Conservation (phyloP, 176 grass and related monocot genomes). For the Otatea glauca region DNA sequence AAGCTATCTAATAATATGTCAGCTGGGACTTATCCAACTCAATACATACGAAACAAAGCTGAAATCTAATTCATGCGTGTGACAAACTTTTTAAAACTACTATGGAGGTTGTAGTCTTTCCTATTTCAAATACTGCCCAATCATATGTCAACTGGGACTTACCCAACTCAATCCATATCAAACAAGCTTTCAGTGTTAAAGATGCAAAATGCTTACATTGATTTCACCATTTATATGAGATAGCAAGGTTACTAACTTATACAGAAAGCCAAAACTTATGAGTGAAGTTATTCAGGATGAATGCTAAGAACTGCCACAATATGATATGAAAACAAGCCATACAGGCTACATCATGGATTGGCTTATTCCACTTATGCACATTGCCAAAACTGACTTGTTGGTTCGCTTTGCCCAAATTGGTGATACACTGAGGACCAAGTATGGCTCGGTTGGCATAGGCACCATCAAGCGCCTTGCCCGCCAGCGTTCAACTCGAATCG, state of each 20-base stretch:
- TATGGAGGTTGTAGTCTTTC: neutral
- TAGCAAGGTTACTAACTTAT: neutral
- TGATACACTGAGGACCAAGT: no score
- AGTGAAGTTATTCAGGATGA: no score
- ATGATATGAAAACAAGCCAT: neutral
- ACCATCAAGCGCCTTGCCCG: no score
- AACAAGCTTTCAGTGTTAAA: neutral
- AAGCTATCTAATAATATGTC: neutral
- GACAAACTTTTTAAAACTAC: neutral
- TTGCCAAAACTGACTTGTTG: neutral
- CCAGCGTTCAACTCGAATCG: no score
- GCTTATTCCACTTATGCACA: neutral
- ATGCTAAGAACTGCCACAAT: no score
- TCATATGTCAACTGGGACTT: neutral
- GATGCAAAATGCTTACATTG: neutral
- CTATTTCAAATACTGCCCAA: neutral
- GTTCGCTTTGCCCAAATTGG: neutral
- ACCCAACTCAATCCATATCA: neutral
- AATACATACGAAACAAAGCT: neutral
- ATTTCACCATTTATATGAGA: neutral
- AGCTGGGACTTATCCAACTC: neutral
- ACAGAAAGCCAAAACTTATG: neutral
- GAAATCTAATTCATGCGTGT: no score
- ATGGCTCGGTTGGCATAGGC: no score
- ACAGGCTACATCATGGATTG: neutral